These are phyloP conservation scores for Aureobasidium sp. DNA, from an alignment of 2,329 filamentous ascomycete species.

Conservation along the genomic window DNA sequence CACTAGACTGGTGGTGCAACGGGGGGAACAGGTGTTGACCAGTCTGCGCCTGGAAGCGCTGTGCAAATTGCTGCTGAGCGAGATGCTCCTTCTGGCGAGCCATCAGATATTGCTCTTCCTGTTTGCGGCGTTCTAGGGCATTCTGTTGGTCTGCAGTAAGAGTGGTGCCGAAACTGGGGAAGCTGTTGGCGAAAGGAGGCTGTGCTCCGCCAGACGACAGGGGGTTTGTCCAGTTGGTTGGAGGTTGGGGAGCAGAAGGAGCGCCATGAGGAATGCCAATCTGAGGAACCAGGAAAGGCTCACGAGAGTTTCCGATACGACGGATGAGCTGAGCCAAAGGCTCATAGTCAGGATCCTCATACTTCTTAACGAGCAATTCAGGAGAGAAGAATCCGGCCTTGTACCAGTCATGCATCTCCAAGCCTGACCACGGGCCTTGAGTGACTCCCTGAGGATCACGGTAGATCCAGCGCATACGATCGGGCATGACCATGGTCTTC, in stretches of 20 bases:
- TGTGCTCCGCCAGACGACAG: slow-evolving; percentile 40
- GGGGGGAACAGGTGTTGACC: slow-evolving; percentile 46
- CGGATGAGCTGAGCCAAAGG: slow-evolving; percentile 90
- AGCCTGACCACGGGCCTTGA: slow-evolving; percentile 88
- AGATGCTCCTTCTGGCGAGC: slow-evolving; percentile 92
- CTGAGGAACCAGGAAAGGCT: slow-evolving; percentile 95
- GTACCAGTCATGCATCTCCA: slow-evolving; percentile 99
- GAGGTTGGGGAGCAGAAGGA: slow-evolving; percentile 45
- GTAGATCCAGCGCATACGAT: slow-evolving; percentile 98
- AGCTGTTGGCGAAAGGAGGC: slow-evolving; percentile 85
- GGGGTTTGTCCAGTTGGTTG: slow-evolving; percentile 31
- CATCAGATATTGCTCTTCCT: slow-evolving; percentile 96
- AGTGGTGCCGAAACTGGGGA: slow-evolving; percentile 93
- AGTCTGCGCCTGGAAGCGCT: slow-evolving; percentile 61
- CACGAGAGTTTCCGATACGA: slow-evolving; percentile 91
- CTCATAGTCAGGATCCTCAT: slow-evolving; percentile 90
- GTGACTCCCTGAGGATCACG: slow-evolving; percentile 86
- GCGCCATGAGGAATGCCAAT: slow-evolving; percentile 90
- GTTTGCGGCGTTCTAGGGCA: slow-evolving; percentile 89
- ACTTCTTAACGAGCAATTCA: slow-evolving; percentile 87
- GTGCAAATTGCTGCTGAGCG: slow-evolving; percentile 74
- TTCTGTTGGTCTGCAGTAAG: slow-evolving; percentile 97
- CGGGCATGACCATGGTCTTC: slow-evolving; percentile 97
- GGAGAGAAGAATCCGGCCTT: slow-evolving; percentile 97
- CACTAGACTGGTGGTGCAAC: slow-evolving; percentile 89